Evolutionary conservation across 2,329 filamentous ascomycete genomes (phyloP).

Genomic region (Fonsecaea pedrosoi): DNA sequence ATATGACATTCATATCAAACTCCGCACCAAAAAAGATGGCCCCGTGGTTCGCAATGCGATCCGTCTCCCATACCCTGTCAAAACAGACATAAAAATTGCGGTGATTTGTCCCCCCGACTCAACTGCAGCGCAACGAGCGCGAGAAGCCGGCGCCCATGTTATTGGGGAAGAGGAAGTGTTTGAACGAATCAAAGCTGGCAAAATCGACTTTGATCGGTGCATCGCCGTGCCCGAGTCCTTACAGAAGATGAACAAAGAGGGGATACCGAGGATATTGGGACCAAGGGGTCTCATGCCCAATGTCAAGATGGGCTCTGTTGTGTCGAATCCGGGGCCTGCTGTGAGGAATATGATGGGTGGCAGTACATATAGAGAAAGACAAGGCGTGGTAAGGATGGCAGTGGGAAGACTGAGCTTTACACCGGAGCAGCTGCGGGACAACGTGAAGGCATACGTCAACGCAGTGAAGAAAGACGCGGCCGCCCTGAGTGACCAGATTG

Average conservation of each 20-base stretch:
- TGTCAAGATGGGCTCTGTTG: conserved; percentile 84
- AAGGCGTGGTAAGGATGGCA: conserved; percentile 85
- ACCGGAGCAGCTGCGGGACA: conserved; percentile 82
- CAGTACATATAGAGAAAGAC: conserved; percentile 83
- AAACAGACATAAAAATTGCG: conserved; percentile 85
- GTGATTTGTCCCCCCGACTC: conserved; percentile 89
- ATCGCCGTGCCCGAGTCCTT: conserved; percentile 84
- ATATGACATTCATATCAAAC: conserved; percentile 85
- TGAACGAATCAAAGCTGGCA: conserved; percentile 74
- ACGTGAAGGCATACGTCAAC: conserved; percentile 78
- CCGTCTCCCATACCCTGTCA: conserved; percentile 85
- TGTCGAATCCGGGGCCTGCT: conserved; percentile 74
- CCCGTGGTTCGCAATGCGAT: conserved; percentile 86
- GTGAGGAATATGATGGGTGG: conserved; percentile 84
- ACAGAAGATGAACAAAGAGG: conserved; percentile 79
- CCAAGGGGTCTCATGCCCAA: conserved; percentile 93
- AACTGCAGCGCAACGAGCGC: conserved; percentile 74
- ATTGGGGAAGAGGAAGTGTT: conserved; percentile 89
- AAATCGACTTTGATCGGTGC: conserved; percentile 85
- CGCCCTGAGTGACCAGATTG: conserved; percentile 62
- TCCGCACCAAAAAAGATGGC: conserved; percentile 84
- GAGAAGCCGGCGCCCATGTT: conserved; percentile 76
- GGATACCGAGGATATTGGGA: conserved; percentile 80
- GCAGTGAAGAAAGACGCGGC: conserved; percentile 79
- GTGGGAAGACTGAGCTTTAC: conserved; percentile 89